Evolutionary conservation across 768 basidiomycete genomes (phyloP), one percentile per base, ranked within the genome.

Genomic region (Pleurotus sapidus): DNA sequence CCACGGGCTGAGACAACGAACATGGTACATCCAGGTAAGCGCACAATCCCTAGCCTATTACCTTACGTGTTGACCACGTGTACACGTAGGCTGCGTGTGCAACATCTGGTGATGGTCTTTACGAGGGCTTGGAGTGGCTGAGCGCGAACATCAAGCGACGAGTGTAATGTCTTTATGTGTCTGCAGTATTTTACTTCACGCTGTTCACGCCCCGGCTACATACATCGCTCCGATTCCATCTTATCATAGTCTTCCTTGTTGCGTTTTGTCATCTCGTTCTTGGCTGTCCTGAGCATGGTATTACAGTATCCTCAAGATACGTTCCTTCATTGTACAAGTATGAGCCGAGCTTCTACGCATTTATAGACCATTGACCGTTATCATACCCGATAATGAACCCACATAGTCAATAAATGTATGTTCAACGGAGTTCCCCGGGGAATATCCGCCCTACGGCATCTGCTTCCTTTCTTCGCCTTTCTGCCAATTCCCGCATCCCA

Each of bases 51-150:
- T 55, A 60, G 55, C 34, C 59, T 46, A 42, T 34, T 34, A 27
- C 47, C 51, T 55, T 58, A 42, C 53, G 59, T 55, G 55, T 61
- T 61, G 62, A 59, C 58, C 60, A 61, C 56, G 56, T 25, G 43
- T 51, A 34, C 60, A 34, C 56, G 23, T 63, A 99, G 92, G 93
- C 96, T 63, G 95, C 97, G 46, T 99, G 96, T 70, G 97, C 97
- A 57, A 98, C 97, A 46, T 95, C 92, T 64, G 97, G 96, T 63
- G 97, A 98, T 71, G 97, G 97, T 78, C 81, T 98, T 58, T 98
- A 98, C 73, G 96, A 98, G 77, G 96, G 96, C 74, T 82, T 97
- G 65, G 95, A 98, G 78, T 98, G 95, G 96, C 77, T 94, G 84
- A 91, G 88, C 64, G 83, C 84, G 64, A 93, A 93, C 81, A 89